These are phyloP conservation scores for Dryadomyces quercus-mongolicae DNA, from an alignment of 2,329 filamentous ascomycete genomes.

Conservation along the genomic window DNA sequence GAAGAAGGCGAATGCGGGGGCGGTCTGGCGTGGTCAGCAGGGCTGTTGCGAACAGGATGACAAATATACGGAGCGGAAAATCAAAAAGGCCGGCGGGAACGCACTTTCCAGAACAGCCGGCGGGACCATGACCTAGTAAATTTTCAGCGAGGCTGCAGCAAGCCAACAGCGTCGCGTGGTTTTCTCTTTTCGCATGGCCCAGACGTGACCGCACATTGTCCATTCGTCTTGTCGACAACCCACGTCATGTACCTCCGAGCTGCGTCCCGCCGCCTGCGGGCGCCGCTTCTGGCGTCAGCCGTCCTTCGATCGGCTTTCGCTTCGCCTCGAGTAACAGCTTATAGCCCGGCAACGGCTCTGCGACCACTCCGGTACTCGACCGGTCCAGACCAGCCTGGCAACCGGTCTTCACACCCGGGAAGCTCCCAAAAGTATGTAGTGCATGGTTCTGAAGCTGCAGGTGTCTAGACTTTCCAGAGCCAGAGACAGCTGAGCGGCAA, in stretches of 20 bases:
- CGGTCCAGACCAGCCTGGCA: neutral
- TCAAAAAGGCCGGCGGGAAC: neutral
- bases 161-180: conserved; percentile 5
- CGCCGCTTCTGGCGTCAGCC: conserved; percentile 3
- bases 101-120: neutral
- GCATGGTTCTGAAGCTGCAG: too few relatives aligned
- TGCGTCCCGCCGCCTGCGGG: conserved; percentile 8
- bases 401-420: neutral
- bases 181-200: neutral
- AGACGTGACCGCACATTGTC: neutral
- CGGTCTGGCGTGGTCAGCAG: neutral
- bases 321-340: neutral
- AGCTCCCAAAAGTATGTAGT: neutral
- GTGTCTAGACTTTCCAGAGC: too few relatives aligned
- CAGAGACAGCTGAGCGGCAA: too few relatives aligned
- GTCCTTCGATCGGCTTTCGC: neutral
- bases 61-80: neutral
- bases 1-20: neutral
- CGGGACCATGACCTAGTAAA: conserved; percentile 2
- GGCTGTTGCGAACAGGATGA: neutral
- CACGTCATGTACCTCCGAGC: conserved; percentile 9
- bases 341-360: neutral
- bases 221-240: neutral
- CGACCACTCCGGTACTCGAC: conserved; percentile 4
- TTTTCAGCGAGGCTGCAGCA: conserved; percentile 7